Percentiles rank a stretch among this genome's conserved stretches.
These are phyloP conservation scores for Mycosphaerella arachidis DNA, from an alignment of 2,329 filamentous ascomycete species.

Conservation along the genomic window DNA sequence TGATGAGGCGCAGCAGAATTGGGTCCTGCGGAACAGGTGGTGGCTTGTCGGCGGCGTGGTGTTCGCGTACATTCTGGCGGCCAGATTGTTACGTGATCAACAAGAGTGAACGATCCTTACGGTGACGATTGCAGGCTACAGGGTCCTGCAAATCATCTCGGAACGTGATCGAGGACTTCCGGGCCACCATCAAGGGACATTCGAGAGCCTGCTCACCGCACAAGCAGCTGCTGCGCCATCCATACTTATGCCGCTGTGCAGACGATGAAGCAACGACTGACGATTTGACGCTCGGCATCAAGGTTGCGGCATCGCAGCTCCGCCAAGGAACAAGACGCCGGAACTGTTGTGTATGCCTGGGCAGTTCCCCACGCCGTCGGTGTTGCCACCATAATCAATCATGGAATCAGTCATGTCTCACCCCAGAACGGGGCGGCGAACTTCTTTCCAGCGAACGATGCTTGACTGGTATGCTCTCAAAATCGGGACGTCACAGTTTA, in stretches of 20 bases:
- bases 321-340: too few species aligned
- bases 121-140: not conserved
- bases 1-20: conserved; percentile 73
- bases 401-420: not conserved
- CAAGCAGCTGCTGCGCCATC: not conserved
- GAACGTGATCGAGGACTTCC: not conserved
- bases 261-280: too few species aligned
- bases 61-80: conserved; percentile 78
- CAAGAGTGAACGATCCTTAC: conserved; percentile 2
- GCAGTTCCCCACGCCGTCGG: not conserved
- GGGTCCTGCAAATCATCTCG: not conserved
- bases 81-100: conserved; percentile 62
- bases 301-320: too few species aligned
- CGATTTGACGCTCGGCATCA: too few species aligned
- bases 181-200: not conserved
- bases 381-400: not conserved
- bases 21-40: conserved; percentile 75
- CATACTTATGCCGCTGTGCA: not conserved
- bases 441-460: not conserved
- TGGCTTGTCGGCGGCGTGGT: conserved; percentile 65
- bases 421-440: not conserved
- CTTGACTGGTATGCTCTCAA: too few species aligned
- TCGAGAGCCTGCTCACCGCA: not conserved
- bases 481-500: not conserved
- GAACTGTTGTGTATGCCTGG: not conserved